phyloP scores from a whole-genome alignment of 1,284 basidiomycete genomes.

The Cerioporus squamosus region DNA sequence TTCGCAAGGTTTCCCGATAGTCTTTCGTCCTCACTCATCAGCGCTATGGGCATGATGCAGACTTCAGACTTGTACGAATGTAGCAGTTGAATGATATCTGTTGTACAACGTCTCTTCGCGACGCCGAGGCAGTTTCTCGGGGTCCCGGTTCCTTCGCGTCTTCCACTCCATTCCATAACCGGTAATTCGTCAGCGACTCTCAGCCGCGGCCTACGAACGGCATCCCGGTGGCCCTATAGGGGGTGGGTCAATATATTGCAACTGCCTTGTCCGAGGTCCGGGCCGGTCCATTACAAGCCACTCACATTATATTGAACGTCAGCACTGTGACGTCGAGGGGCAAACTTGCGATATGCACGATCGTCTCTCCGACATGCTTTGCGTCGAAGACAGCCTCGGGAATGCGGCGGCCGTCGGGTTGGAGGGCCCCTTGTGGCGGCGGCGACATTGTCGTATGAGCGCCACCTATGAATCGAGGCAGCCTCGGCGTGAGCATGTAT shows the following conservation, averaged over 20 bases:
- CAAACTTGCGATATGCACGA: conserved; percentile 73
- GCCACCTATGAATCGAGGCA: conserved; percentile 10
- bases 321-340: conserved; percentile 74
- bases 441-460: conserved; percentile 17
- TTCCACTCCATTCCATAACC: background rate
- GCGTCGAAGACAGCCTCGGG: conserved; percentile 72
- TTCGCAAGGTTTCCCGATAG: no score
- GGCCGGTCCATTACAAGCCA: conserved; percentile 8
- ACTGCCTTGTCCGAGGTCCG: background rate
- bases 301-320: conserved; percentile 76
- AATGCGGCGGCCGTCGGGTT: conserved; percentile 66
- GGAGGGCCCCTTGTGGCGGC: conserved; percentile 53
- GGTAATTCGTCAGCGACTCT: background rate
- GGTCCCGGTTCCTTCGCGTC: no score
- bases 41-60: background rate
- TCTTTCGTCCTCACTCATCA: no score
- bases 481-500: background rate
- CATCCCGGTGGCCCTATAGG: conserved; percentile 32
- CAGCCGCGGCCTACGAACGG: conserved; percentile 31
- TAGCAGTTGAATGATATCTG: no score
- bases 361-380: conserved; percentile 68
- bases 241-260: background rate
- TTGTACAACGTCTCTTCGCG: background rate
- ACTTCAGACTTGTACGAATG: background rate
- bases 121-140: background rate